A percentile compares a stretch with the other conserved stretches of the same genome.
Evolutionary conservation across 768 basidiomycete genomes (phyloP).

Genomic region (Mycena vitilis): DNA sequence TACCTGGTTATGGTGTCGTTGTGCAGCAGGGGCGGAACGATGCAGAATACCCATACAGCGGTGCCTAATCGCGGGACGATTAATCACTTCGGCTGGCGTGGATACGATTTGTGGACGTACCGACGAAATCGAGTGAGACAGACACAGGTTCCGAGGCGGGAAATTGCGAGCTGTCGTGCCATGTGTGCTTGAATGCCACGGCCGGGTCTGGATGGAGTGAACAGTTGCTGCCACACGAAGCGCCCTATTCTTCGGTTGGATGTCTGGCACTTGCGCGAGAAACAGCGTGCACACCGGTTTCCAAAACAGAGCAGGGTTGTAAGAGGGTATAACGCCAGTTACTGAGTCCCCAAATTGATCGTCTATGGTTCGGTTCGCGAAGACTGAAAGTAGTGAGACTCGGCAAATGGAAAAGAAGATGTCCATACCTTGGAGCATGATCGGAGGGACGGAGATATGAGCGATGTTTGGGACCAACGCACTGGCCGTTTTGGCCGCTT

Average conservation of each 20-base stretch:
- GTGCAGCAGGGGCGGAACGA: constrained; percentile 17
- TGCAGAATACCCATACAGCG: constrained; percentile 31
- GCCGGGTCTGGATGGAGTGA: constrained; percentile 17
- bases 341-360: constrained; percentile 31
- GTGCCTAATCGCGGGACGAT: constrained; percentile 14
- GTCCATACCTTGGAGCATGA: constrained; percentile 20
- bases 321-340: constrained; percentile 23
- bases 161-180: constrained; percentile 32
- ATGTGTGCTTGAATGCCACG: constrained; percentile 29
- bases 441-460: too few species aligned
- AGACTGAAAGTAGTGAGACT: not conserved
- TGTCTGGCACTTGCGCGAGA: not conserved
- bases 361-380: constrained; percentile 32
- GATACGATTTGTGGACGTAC: constrained; percentile 1
- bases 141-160: constrained; percentile 18
- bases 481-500: too few species aligned
- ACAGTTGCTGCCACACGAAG: constrained; percentile 18
- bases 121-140: constrained; percentile 24
- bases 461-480: too few species aligned
- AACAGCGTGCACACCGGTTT: constrained; percentile 10
- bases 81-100: not conserved
- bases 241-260: constrained; percentile 6
- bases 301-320: constrained; percentile 23
- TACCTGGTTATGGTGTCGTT: constrained; percentile 6
- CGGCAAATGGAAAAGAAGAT: not conserved